Conservation (phyloP, 1,284 basidiomycete genomes). For the Pisolithus thermaeus region DNA sequence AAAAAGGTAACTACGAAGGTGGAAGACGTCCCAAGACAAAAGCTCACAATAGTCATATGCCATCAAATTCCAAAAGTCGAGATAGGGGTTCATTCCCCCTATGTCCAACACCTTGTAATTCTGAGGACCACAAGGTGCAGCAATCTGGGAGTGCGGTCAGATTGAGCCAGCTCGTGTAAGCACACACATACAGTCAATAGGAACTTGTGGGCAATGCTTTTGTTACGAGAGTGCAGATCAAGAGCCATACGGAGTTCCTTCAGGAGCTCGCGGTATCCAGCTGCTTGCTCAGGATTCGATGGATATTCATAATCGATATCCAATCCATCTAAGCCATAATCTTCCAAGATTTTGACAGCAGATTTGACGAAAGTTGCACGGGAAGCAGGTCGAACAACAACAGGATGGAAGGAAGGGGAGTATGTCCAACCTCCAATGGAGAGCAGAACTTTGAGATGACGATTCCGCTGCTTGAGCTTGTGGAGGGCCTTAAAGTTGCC, state of each 20-base stretch:
- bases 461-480: constrained; percentile 80
- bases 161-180: background rate
- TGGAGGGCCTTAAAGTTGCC: constrained; percentile 94
- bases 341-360: constrained; percentile 77
- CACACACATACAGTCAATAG: constrained; percentile 59
- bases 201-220: constrained; percentile 59
- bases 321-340: constrained; percentile 68
- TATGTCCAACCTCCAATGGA: constrained; percentile 93
- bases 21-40: constrained; percentile 6
- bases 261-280: constrained; percentile 68
- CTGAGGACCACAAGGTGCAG: constrained; percentile 88
- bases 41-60: constrained; percentile 74
- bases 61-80: constrained; percentile 99
- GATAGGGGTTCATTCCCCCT: constrained; percentile 77
- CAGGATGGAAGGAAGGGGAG: constrained; percentile 72
- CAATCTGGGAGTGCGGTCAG: constrained; percentile 49
- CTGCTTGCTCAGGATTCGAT: constrained; percentile 60
- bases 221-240: constrained; percentile 59
- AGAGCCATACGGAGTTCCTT: constrained; percentile 64
- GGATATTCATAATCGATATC: constrained; percentile 89
- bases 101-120: constrained; percentile 79
- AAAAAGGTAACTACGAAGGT: constrained; percentile 2
- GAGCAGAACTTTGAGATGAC: constrained; percentile 80
- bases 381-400: constrained; percentile 58
- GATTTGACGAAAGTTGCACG: constrained; percentile 76